Conservation (phyloP, 805 yeast species). For the Cyberlindnera veronae region DNA sequence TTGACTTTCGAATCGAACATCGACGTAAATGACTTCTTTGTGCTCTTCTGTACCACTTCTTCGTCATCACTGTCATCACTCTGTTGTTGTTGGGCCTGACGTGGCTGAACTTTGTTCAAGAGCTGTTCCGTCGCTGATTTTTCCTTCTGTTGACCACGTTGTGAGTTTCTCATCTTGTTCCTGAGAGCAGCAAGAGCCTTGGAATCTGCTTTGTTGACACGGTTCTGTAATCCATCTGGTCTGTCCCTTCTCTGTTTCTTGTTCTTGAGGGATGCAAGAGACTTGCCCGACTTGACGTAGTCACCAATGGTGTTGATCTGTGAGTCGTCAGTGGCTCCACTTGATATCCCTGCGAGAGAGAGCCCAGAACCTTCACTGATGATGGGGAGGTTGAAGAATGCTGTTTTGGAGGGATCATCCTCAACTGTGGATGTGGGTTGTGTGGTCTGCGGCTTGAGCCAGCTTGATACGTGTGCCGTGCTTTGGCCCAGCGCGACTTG, state of each 20-base stretch:
- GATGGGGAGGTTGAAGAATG: slow-evolving; percentile 25
- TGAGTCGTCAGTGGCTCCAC: background rate
- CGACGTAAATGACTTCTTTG: slow-evolving; percentile 21
- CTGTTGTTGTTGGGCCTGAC: background rate
- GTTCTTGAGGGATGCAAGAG: slow-evolving; percentile 15
- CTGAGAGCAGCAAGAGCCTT: slow-evolving; percentile 24
- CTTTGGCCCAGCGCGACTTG: slow-evolving; percentile 22
- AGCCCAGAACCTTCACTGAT: slow-evolving; percentile 23
- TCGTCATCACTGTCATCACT: slow-evolving; percentile 26
- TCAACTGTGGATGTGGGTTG: background rate
- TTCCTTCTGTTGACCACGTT: slow-evolving; percentile 7
- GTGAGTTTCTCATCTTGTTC: slow-evolving; percentile 23
- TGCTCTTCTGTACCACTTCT: slow-evolving; percentile 13
- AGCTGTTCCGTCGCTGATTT: slow-evolving; percentile 5
- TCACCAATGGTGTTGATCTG: slow-evolving; percentile 27
- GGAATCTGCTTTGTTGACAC: slow-evolving; percentile 13
- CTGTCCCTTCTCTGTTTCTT: slow-evolving; percentile 12
- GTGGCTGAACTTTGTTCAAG: slow-evolving; percentile 2
- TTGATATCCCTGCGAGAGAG: slow-evolving; percentile 7
- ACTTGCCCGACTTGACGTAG: slow-evolving; percentile 24
- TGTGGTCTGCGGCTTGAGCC: slow-evolving; percentile 20
- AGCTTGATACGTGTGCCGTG: slow-evolving; percentile 16
- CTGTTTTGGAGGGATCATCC: slow-evolving; percentile 18
- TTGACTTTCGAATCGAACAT: slow-evolving; percentile 23
- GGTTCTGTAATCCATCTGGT: slow-evolving; percentile 4